Conservation (phyloP, 2,329 filamentous ascomycete species). For the Diaporthe sp. region DNA sequence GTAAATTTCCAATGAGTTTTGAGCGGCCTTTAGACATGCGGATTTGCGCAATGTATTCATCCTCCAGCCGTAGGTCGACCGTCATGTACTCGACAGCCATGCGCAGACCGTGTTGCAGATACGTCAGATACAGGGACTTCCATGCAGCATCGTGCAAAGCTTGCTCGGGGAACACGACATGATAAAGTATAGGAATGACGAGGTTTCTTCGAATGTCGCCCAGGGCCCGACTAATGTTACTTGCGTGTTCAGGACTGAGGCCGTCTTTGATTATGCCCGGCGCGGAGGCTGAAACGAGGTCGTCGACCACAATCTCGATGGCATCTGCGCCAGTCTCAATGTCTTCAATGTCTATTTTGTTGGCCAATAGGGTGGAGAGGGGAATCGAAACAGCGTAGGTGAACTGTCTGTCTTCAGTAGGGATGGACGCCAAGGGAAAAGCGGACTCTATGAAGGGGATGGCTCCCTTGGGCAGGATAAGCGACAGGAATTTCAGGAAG, state of each 20-base stretch:
- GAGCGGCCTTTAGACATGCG: constrained; percentile 66
- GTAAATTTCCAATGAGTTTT: constrained; percentile 73
- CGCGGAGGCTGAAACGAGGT: constrained; percentile 46
- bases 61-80: constrained; percentile 71
- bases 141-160: constrained; percentile 44
- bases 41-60: constrained; percentile 63
- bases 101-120: constrained; percentile 71
- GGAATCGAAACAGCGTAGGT: constrained; percentile 77
- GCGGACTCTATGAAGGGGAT: constrained; percentile 73
- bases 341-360: constrained; percentile 71
- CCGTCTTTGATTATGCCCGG: constrained; percentile 39
- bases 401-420: constrained; percentile 71
- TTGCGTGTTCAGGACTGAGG: constrained; percentile 53
- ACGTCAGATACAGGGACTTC: constrained; percentile 63
- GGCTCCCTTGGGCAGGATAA: constrained; percentile 67
- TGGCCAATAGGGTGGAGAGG: constrained; percentile 67
- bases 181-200: constrained; percentile 70
- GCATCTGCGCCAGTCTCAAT: constrained; percentile 77
- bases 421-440: constrained; percentile 74
- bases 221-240: constrained; percentile 69
- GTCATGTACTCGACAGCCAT: constrained; percentile 74
- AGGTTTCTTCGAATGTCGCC: constrained; percentile 74
- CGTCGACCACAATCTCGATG: constrained; percentile 71
- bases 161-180: constrained; percentile 57
- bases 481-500: constrained; percentile 77